phyloP scores from a whole-genome alignment of 139 green algal genomes.

The Cymbomonas tetramitiformis region DNA sequence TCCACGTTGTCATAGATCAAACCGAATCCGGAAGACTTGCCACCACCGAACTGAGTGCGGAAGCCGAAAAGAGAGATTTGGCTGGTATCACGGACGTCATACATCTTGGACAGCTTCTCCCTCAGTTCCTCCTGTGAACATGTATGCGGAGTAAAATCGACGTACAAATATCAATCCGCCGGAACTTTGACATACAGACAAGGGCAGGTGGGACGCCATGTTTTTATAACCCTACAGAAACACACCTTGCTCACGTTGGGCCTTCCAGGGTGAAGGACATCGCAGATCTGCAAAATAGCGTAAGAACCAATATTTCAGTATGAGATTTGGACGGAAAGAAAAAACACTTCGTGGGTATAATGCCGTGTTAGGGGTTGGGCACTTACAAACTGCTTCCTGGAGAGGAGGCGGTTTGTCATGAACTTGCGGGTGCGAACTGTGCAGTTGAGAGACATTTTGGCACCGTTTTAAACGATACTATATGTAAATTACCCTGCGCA shows the following conservation, averaged over 20 bases:
- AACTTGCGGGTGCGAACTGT: conserved; percentile 91
- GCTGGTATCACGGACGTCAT: conserved; percentile 77
- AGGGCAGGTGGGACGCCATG: too few species aligned
- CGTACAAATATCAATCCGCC: too few species aligned
- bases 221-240: too few species aligned
- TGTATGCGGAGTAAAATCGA: too few species aligned
- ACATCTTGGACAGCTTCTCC: conserved; percentile 90
- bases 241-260: conserved; percentile 89
- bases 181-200: too few species aligned
- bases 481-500: too few species aligned
- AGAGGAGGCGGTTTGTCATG: conserved; percentile 86
- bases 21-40: conserved; percentile 95
- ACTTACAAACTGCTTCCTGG: conserved; percentile 82
- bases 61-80: conserved; percentile 90
- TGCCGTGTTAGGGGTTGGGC: too few species aligned
- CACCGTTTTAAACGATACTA: too few species aligned
- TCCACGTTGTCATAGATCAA: conserved; percentile 96
- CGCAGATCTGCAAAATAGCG: conserved; percentile 56
- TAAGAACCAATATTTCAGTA: conserved; percentile 5
- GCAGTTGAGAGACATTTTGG: too few species aligned
- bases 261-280: conserved; percentile 90
- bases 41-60: conserved; percentile 95
- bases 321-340: too few species aligned
- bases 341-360: too few species aligned
- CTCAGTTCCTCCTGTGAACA: conserved; percentile 71